phyloP scores from a whole-genome alignment of 1,139 yeast species.

The Tardiomyces digboiensis region DNA sequence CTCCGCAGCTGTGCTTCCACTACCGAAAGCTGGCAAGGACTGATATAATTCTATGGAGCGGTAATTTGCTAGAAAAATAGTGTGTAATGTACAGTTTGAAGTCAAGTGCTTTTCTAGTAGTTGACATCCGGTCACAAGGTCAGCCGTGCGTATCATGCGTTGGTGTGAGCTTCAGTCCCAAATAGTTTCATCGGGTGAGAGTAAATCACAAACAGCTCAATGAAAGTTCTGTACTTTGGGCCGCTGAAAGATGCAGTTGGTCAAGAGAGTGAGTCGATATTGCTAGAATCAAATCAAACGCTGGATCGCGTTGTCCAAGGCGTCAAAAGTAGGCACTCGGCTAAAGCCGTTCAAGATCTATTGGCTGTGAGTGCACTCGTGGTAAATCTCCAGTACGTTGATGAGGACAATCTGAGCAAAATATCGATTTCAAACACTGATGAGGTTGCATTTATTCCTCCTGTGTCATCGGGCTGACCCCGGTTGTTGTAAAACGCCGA shows the following conservation, averaged over 20 bases:
- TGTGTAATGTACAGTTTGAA: no score
- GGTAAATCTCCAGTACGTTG: conserved; percentile 22
- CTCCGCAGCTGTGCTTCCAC: background rate
- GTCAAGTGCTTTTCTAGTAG: no score
- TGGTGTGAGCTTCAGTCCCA: no score
- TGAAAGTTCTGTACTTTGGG: conserved; percentile 15
- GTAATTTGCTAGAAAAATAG: no score
- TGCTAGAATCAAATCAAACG: background rate
- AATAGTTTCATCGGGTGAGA: no score
- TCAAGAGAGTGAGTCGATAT: background rate
- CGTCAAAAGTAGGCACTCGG: background rate
- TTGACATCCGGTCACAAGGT: no score
- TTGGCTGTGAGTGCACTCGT: conserved; percentile 21
- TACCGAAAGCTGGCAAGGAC: background rate
- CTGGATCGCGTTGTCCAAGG: background rate
- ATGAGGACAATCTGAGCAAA: conserved; percentile 9
- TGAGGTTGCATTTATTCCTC: conserved; percentile 26
- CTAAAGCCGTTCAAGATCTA: conserved; percentile 9
- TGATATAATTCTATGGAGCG: no score
- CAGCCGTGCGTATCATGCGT: no score
- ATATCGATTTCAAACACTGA: conserved; percentile 11
- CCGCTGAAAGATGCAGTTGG: conserved; percentile 11
- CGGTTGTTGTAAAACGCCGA: no score
- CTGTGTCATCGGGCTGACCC: conserved; percentile 27
- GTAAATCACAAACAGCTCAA: no score